A percentile compares a stretch with the other conserved stretches of the same genome.
Evolutionary conservation across 345 rosid species (phyloP).

Genomic region (Lepidium aucheri): DNA sequence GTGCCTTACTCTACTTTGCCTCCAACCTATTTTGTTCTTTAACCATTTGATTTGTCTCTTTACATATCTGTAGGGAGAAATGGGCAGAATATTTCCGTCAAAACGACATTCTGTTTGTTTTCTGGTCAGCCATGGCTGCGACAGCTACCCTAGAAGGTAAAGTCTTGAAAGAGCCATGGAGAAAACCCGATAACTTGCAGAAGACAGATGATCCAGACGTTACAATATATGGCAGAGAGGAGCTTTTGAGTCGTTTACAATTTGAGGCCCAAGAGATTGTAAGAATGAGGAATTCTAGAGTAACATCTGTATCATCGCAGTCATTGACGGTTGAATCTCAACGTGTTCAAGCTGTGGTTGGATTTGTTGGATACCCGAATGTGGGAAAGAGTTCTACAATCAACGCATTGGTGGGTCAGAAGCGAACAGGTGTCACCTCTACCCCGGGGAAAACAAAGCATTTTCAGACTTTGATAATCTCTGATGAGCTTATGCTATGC

Average conservation of each 20-base stretch:
- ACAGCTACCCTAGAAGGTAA: slow-evolving; percentile 74
- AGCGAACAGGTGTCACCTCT: slow-evolving; percentile 91
- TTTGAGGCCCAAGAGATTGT: slow-evolving; percentile 76
- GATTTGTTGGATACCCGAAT: slow-evolving; percentile 96
- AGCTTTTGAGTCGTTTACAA: slow-evolving; percentile 68
- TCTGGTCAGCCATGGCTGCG: slow-evolving; percentile 98
- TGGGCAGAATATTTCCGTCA: slow-evolving; percentile 73
- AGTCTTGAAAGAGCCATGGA: slow-evolving; percentile 37
- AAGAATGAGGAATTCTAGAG: slow-evolving; percentile 41
- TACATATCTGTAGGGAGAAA: slow-evolving; percentile 46
- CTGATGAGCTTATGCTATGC: slow-evolving; percentile 71
- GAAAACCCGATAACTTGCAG: slow-evolving; percentile 24
- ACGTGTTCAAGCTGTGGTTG: slow-evolving; percentile 51
- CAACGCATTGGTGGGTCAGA: slow-evolving; percentile 92
- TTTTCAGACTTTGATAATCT: slow-evolving; percentile 85
- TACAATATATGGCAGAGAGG: slow-evolving; percentile 69
- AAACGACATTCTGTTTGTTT: slow-evolving; percentile 56
- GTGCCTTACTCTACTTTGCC: background rate
- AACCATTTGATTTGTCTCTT: background rate
- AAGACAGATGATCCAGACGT: slow-evolving; percentile 45
- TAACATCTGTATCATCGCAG: slow-evolving; percentile 17
- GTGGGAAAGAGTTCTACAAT: slow-evolving; percentile 97
- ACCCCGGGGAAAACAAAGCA: slow-evolving; percentile 99
- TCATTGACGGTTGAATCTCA: slow-evolving; percentile 16
- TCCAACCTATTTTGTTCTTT: background rate